Base-by-base conservation (phyloP, 2,329 filamentous ascomycete species). In the Zymoseptoria pseudotritici region DNA sequence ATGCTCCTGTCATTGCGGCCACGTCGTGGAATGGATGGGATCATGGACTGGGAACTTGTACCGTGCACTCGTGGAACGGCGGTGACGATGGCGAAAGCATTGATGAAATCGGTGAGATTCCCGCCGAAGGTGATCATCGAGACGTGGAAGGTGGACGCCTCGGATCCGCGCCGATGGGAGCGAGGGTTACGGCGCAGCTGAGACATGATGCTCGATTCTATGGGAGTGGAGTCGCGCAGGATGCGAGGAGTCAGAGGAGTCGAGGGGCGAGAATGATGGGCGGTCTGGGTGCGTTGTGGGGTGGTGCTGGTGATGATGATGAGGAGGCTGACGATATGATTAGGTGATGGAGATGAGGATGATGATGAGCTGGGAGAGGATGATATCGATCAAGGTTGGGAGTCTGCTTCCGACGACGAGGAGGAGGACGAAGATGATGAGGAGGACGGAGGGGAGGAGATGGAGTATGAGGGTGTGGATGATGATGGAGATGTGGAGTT, bases 21-120 rank as follows among this genome's bases (percentile, higher is more conserved):
- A 94, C 91, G 8, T 85, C 87, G 0, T 91, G 90, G 86, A 92
- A 92, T 66, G 89, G 89, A 21, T 89, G 85, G 76, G 86, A 86
- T 54, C 85, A 88, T 73, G 82, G 85, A 0, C 80, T 83, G 17
- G 90, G 89, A 11, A 93, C 90, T 1, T 91, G 89, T 63, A 88
- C 88, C 0, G 73, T 93, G 19, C 91, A 96, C 71, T 84, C 84
- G 1, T 94, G 87, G 81, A 91, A 91, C 62, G 86, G 91, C 65
- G 80, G 81, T 0, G 72, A 79, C 1, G 78, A 81, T 0, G 49
- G 22, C 54, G 4, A 42, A 4, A 13, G 11, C 36, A 8, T 46
- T 2, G 76, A 80, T 21, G 89, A 91, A 65, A 87, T 91, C 29
- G 67, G 63, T 3, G 57, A 57, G 24, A 54, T 57, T 17, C 59